Base-by-base conservation (phyloP, 2,329 filamentous ascomycete species). In the Acrodontium crateriforme region DNA sequence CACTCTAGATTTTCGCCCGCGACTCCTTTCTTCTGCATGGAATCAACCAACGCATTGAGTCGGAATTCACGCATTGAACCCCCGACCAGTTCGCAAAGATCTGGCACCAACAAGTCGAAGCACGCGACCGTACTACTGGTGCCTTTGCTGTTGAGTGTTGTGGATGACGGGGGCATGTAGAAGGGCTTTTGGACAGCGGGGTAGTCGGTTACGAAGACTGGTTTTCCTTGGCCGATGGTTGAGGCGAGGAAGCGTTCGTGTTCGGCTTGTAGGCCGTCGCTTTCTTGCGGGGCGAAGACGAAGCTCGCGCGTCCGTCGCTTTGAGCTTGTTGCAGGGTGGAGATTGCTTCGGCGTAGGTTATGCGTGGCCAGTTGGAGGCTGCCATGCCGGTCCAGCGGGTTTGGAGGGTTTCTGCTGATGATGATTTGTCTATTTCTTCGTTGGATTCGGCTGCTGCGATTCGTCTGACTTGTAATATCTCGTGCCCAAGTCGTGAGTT, bases 191-290 rank as follows among this genome's bases (percentile, higher is more conserved):
- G 74, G 25, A 65, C 62, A 39, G 71, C 71, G n/a, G 89, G 89
- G 50, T 94, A 98, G 52, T 94, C 68, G 9, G 85, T 95, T 39
- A 98, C 74, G 50, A 95, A 95, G 24, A 95, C 66, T 6, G 89
- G 89, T 2, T 59, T 56, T 11, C 66, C 65, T 25, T 68, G 59
- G 40, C 74, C 74, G 24, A 87, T 48, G 15, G 60, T 60, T 29
- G 71, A 64, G 25, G 89, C 84, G 29, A 98, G 67, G 51, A 75
- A 93, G 49, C 74, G 82, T 58, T 98, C 89, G 57, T 98, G 89
- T 53, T 95, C 87, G 2, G 85, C 78, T 45, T 89, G 81, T 16
- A 98, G 65, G 12, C 80, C 80, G 16, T 63, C 60, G 18, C 74
- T 70, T 74, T 83, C 89, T 3, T 60, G 59, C 3, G 83, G 81